These are phyloP conservation scores for Eimeria sp. DNA, from an alignment of 169 alveolate genomes.

Conservation along the genomic window DNA sequence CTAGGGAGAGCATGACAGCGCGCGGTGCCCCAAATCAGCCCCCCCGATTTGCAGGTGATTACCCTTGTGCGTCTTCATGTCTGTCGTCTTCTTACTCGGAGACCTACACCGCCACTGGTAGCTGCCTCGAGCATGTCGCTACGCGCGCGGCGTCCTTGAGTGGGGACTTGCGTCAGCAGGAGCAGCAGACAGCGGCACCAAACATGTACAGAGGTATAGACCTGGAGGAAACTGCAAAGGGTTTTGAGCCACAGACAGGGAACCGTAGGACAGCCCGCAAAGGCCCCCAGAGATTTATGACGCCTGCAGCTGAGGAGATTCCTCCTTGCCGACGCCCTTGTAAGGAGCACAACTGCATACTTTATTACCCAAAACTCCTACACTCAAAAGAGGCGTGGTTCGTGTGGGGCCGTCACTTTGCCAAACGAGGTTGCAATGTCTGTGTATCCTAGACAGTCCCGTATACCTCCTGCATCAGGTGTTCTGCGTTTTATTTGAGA, in stretches of 20 bases:
- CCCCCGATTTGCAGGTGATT: neutral
- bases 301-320: slow-evolving; percentile 6
- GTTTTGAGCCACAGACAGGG: slow-evolving; percentile 1
- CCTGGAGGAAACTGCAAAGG: neutral
- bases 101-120: neutral
- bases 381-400: neutral
- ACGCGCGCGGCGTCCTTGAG: slow-evolving; percentile 28
- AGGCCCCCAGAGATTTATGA: neutral
- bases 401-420: neutral
- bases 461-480: neutral
- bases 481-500: neutral
- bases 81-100: neutral
- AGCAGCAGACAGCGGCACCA: neutral
- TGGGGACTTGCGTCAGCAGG: slow-evolving; percentile 18
- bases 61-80: neutral
- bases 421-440: neutral
- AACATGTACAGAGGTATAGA: neutral
- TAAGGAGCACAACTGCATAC: slow-evolving; percentile 9
- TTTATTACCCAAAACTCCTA: neutral
- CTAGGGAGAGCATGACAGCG: slow-evolving; percentile 16
- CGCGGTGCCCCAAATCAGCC: neutral
- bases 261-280: neutral
- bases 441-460: neutral
- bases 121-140: neutral
- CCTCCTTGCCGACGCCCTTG: slow-evolving; percentile 50